Conservation (phyloP, 352 stramenopile species). For the Pythium grandisporangium region DNA sequence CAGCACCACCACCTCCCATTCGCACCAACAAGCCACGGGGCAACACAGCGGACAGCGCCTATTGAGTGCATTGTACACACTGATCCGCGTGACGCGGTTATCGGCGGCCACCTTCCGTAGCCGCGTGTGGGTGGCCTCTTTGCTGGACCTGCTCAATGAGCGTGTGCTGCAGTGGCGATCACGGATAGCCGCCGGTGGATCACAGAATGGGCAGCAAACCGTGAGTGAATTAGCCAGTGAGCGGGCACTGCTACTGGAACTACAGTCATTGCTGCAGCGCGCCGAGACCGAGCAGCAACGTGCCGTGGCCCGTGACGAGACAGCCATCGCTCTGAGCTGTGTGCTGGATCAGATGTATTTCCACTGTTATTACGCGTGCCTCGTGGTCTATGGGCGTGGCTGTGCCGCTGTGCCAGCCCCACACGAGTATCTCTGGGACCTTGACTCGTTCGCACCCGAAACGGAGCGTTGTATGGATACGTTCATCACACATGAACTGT, state of each 20-base stretch:
- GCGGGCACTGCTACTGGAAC: conserved; percentile 35
- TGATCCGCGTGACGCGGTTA: conserved; percentile 46
- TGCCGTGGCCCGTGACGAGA: conserved; percentile 35
- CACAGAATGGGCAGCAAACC: conserved; percentile 63
- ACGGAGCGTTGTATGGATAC: conserved; percentile 26
- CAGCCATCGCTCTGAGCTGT: conserved; percentile 55
- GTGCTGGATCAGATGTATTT: conserved; percentile 78
- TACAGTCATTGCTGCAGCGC: conserved; percentile 40
- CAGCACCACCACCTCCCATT: no score
- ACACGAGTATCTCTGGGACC: conserved; percentile 43
- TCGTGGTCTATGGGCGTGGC: conserved; percentile 62
- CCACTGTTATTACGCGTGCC: conserved; percentile 54
- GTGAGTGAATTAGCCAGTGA: conserved; percentile 36
- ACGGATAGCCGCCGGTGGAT: conserved; percentile 39
- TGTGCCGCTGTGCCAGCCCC: conserved; percentile 49
- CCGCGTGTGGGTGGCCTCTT: conserved; percentile 49
- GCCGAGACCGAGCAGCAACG: conserved; percentile 32
- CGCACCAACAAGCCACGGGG: no score
- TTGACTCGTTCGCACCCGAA: conserved; percentile 35
- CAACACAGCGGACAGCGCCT: conserved; percentile 60
- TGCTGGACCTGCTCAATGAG: conserved; percentile 31
- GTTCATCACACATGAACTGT: conserved; percentile 48
- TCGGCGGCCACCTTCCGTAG: conserved; percentile 43
- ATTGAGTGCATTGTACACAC: conserved; percentile 40
- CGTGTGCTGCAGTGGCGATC: conserved; percentile 40